Evolutionary conservation across 1,284 basidiomycete species (phyloP), one percentile per base, ranked within the genome.

Genomic region (Rhodotorula sp.): DNA sequence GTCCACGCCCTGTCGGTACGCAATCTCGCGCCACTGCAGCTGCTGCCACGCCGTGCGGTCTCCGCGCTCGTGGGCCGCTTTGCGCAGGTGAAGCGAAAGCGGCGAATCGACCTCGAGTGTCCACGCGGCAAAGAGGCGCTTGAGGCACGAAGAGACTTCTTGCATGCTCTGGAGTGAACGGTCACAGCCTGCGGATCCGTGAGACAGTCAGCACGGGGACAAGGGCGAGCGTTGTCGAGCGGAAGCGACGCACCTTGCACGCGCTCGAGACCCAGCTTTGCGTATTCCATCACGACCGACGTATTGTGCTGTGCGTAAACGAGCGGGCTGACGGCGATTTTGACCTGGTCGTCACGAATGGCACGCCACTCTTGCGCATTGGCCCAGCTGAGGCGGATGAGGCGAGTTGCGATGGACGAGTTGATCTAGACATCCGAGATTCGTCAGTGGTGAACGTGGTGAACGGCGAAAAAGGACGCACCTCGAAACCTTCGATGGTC

Each of bases 11-110:
- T 41, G 27, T n/a, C 7, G 3, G 25, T 58, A 58, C 48, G n/a
- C 54, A 41, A 19, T 41, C 0, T 41, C 46, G n/a, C 63, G 63
- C 34, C 48, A 49, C 63, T 57, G 63, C 13, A 64, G 55, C 34
- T 41, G 48, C 44, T 42, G 34, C 63, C 63, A 64, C 41, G 27
- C 13, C 14, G 27, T 4, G 23, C 44, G 53, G 62, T 55, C 41
- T 5, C 44, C 53, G 25, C 19, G 16, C 19, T 23, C 5, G 19
- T 55, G 52, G 13, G 62, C 62, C 21, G 8, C 19, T 13, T 23
- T n/a, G 19, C 53, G 53, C 21, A 64, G 27, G 8, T 46, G 3
- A n/a, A 45, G 9, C 3, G 53, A 46, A 27, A 55, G 9, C 17
- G 53, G 53, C 9, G 9, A 25, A 9, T 27, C 25, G 41, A 41